Conservation (phyloP, 306 rosid genomes). For the Gynostemma pentaphyllum region DNA sequence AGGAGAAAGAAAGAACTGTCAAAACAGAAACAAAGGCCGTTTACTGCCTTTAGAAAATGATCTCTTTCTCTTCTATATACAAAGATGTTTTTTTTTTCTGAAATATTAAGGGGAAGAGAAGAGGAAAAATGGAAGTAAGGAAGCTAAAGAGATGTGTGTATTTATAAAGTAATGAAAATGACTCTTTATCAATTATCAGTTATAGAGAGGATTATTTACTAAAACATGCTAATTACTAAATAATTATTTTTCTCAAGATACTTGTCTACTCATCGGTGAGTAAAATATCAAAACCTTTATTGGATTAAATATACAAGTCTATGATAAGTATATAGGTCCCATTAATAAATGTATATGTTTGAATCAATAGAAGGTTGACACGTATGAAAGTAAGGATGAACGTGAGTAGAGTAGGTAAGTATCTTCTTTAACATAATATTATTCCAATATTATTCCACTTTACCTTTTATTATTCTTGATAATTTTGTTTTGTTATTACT, state of each 20-base stretch:
- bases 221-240: constrained; percentile 12
- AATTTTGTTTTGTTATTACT: not conserved
- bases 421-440: too few species aligned
- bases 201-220: constrained; percentile 18
- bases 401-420: too few species aligned
- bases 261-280: too few species aligned
- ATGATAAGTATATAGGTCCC: too few species aligned
- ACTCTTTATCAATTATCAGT: constrained; percentile 40
- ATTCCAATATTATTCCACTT: too few species aligned
- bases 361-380: too few species aligned
- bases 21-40: constrained; percentile 24
- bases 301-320: too few species aligned
- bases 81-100: constrained; percentile 16
- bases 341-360: too few species aligned
- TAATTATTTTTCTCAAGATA: too few species aligned
- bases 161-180: constrained; percentile 51
- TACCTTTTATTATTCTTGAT: not conserved
- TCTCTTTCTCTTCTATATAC: constrained; percentile 9
- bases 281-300: too few species aligned
- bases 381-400: too few species aligned
- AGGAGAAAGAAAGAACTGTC: constrained; percentile 25
- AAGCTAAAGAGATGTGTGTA: constrained; percentile 29
- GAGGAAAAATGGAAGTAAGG: constrained; percentile 51
- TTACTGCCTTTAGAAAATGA: constrained; percentile 38
- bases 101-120: constrained; percentile 31